These are phyloP conservation scores for Ogataea pini DNA, from an alignment of 805 yeast genomes.

Conservation along the genomic window DNA sequence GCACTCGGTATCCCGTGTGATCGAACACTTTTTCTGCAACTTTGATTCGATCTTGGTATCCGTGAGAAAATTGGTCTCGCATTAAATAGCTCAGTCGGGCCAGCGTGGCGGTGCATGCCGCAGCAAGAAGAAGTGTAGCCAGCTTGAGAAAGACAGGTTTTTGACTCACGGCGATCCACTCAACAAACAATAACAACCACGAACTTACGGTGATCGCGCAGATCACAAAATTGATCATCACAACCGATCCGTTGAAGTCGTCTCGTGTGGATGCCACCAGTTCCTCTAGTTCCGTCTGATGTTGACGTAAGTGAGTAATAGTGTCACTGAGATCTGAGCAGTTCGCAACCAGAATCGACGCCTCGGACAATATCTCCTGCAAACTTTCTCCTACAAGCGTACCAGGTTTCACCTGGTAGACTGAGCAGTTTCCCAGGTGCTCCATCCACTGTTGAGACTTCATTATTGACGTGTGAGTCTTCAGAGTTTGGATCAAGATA, in stretches of 20 bases:
- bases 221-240: slow-evolving; percentile 50
- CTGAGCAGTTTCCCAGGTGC: slow-evolving; percentile 8
- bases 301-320: background rate
- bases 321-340: slow-evolving; percentile 28
- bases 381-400: background rate
- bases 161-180: slow-evolving; percentile 54
- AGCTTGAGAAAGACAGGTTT: slow-evolving; percentile 59
- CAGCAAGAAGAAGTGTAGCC: slow-evolving; percentile 58
- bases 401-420: slow-evolving; percentile 15
- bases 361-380: slow-evolving; percentile 39
- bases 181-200: slow-evolving; percentile 69
- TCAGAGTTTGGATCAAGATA: too few species aligned
- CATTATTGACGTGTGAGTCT: too few species aligned
- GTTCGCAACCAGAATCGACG: slow-evolving; percentile 44
- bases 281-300: background rate
- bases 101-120: slow-evolving; percentile 54
- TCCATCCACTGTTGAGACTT: background rate
- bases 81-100: slow-evolving; percentile 47
- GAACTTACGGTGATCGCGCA: slow-evolving; percentile 58
- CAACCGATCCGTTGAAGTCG: slow-evolving; percentile 39
- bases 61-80: slow-evolving; percentile 48
- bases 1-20: slow-evolving; percentile 39
- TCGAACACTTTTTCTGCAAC: slow-evolving; percentile 42
- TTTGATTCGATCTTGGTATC: slow-evolving; percentile 53
- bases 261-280: slow-evolving; percentile 30